Percentiles rank a stretch among this genome's conserved stretches.
Conservation (phyloP, 768 basidiomycete genomes). For the Agrocybe chaxingu region DNA sequence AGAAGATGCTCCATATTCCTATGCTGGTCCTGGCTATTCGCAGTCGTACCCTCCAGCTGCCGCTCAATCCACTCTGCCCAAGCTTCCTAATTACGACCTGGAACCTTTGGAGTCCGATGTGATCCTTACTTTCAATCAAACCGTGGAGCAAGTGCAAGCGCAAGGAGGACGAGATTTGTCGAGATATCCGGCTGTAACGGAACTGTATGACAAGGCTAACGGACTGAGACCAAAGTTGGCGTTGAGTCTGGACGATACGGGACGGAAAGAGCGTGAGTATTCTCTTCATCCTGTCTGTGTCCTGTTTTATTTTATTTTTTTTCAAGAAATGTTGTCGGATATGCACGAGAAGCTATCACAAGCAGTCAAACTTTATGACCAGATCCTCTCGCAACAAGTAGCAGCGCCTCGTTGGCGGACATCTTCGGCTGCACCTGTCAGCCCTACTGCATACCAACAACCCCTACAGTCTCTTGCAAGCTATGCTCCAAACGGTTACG, state of each 20-base stretch:
- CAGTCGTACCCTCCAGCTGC: conserved; percentile 42
- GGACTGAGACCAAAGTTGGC: conserved; percentile 78
- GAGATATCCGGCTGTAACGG: conserved; percentile 79
- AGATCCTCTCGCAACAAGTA: conserved; percentile 80
- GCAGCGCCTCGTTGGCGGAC: conserved; percentile 66
- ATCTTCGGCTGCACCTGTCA: conserved; percentile 24
- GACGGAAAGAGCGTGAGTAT: conserved; percentile 72
- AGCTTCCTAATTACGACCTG: conserved; percentile 77
- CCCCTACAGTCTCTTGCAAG: conserved; percentile 22
- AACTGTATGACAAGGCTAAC: conserved; percentile 82
- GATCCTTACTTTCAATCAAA: conserved; percentile 88
- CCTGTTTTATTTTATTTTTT: neutral
- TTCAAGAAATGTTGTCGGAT: conserved; percentile 76
- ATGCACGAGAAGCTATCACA: conserved; percentile 95
- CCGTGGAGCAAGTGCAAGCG: conserved; percentile 78
- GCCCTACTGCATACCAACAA: conserved; percentile 30
- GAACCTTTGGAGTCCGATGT: conserved; percentile 79
- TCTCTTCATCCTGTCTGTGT: neutral
- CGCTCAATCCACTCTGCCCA: conserved; percentile 42
- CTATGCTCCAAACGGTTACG: conserved; percentile 25
- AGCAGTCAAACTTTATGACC: conserved; percentile 90
- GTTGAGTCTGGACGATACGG: conserved; percentile 79
- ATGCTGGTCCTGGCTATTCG: conserved; percentile 35
- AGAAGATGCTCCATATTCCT: conserved; percentile 37
- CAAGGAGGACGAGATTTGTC: conserved; percentile 77